Conservation (phyloP, 2,329 filamentous ascomycete species). For the Phaeosphaeria sp. region DNA sequence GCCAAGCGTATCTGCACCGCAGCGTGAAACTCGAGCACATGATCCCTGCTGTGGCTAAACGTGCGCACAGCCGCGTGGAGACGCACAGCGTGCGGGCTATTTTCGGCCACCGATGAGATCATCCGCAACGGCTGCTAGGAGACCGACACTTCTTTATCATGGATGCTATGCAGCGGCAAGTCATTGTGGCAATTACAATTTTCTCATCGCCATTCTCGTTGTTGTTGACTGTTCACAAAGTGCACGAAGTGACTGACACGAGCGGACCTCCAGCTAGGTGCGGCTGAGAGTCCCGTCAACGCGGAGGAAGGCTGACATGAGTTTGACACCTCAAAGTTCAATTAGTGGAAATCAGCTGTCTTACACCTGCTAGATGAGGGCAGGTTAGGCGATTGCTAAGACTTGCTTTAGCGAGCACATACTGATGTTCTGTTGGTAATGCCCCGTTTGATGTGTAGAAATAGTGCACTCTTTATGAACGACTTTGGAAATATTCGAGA, state of each 20-base stretch:
- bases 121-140: slow-evolving; percentile 6
- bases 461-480: neutral
- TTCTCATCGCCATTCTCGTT: neutral
- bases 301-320: neutral
- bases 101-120: slow-evolving; percentile 13
- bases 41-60: slow-evolving; percentile 16
- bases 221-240: too few relatives aligned
- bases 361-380: neutral
- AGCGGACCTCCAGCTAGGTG: slow-evolving; percentile 4
- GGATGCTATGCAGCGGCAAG: neutral
- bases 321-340: neutral
- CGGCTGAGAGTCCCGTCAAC: slow-evolving; percentile 2
- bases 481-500: neutral
- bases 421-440: neutral
- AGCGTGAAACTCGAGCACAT: slow-evolving; percentile 4
- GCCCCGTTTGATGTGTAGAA: neutral
- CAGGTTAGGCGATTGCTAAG: neutral
- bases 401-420: neutral
- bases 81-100: slow-evolving; percentile 14
- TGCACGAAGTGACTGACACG: neutral
- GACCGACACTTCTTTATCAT: slow-evolving; percentile 1
- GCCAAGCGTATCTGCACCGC: slow-evolving; percentile 9
- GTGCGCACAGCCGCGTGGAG: slow-evolving; percentile 13
- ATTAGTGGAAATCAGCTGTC: neutral
- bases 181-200: neutral